Evolutionary conservation across 129 eudicot genomes (phyloP).

Genomic region (Glebionis coronaria): DNA sequence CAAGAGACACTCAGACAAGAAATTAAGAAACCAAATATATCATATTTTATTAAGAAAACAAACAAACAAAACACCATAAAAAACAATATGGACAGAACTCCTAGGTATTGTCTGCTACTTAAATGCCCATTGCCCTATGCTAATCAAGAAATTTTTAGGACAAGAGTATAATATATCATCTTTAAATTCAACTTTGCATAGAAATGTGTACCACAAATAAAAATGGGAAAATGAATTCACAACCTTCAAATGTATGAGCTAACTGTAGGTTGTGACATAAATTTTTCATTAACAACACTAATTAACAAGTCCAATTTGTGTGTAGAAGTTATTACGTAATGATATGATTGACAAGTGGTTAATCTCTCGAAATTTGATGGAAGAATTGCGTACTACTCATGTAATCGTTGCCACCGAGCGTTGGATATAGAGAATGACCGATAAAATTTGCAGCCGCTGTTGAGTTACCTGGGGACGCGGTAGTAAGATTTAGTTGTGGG

Average conservation of each 20-base stretch:
- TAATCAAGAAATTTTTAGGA: slow-evolving; percentile 18
- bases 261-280: slow-evolving; percentile 27
- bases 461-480: slow-evolving; percentile 33
- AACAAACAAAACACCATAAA: slow-evolving; percentile 26
- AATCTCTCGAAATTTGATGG: slow-evolving; percentile 58
- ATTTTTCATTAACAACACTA: slow-evolving; percentile 16
- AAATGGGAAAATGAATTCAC: not conserved
- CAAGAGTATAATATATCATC: slow-evolving; percentile 23
- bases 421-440: slow-evolving; percentile 50
- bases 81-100: slow-evolving; percentile 40
- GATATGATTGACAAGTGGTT: slow-evolving; percentile 1
- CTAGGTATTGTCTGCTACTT: slow-evolving; percentile 33
- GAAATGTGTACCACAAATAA: slow-evolving; percentile 26
- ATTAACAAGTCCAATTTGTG: slow-evolving; percentile 28
- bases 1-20: slow-evolving; percentile 31
- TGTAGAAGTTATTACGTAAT: slow-evolving; percentile 14
- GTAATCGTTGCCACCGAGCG: slow-evolving; percentile 56
- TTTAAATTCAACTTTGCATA: slow-evolving; percentile 33
- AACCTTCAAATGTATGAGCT: slow-evolving; percentile 17
- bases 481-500: slow-evolving; percentile 53
- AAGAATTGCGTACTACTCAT: slow-evolving; percentile 91
- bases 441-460: slow-evolving; percentile 38
- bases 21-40: slow-evolving; percentile 13
- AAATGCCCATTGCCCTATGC: slow-evolving; percentile 33
- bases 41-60: slow-evolving; percentile 17